Evolutionary conservation across 768 basidiomycete genomes (phyloP), one percentile per base, ranked within the genome.

Genomic region (Boletus sensibilis): DNA sequence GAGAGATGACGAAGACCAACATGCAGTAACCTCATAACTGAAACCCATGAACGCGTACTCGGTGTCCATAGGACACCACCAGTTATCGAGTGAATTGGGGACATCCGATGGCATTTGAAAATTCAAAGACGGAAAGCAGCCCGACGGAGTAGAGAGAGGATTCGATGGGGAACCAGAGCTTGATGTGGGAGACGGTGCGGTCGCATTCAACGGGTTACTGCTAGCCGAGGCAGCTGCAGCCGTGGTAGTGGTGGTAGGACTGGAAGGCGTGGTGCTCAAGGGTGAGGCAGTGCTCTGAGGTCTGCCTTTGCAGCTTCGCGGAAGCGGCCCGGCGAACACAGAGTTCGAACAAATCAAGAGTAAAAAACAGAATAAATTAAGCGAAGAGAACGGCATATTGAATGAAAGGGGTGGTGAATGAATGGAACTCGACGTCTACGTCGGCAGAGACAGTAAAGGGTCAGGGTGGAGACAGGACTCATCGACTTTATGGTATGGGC

Each of bases 11-110:
- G 2, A 50, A 31, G 29, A 70, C 82, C 47, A 61, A 86, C 87
- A 89, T 12, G 73, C 76, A 40, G 84, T 81, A 23, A 90, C 77
- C 63, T 88, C 88, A 61, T 91, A 91, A 67, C 86, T 86, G 70
- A 91, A 86, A 0, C 88, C 89, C 48, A 90, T 71, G 66, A 91
- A 91, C 0, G 81, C 89, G 61, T 88, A 90, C 66, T 92, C 89
- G 0, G 80, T 82, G 52, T 73, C 70, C 37, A 72, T 66, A 53
- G 80, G 67, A 65, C 89, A 92, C 89, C 88, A 86, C 85, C 85
- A 86, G 50, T 75, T 74, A 11, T 72, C 70, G 35, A 76, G 53
- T 2, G 79, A 78, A 1, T 67, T 53, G 0, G 86, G 86, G 10
- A 80, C 65, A 2, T 64, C 45, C 1, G 68, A 63, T 4, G 88